Conservation (phyloP, 1,139 yeast genomes). For the Zygotorulaspora mrakii region DNA sequence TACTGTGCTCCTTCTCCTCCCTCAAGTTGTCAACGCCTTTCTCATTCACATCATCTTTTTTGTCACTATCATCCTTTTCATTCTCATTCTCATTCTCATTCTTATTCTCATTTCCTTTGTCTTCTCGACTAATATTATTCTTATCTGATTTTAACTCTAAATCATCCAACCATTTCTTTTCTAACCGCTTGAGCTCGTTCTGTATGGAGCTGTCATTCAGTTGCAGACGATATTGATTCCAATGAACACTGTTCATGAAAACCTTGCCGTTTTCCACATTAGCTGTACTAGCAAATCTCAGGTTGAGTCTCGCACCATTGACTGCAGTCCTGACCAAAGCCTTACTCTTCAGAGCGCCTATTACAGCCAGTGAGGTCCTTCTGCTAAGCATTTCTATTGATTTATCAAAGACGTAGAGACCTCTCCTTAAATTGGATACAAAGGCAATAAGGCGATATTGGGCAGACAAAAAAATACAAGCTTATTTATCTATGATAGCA, state of each 20-base stretch:
- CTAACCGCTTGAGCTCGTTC: conserved; percentile 19
- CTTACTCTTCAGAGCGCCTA: conserved; percentile 8
- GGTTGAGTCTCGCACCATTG: neutral
- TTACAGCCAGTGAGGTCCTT: conserved; percentile 11
- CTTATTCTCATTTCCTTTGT: neutral
- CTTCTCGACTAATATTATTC: conserved; percentile 5
- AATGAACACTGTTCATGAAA: conserved; percentile 14
- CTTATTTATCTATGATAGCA: too few species aligned
- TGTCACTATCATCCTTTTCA: conserved; percentile 10
- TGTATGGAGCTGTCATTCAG: conserved; percentile 13
- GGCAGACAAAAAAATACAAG: too few species aligned
- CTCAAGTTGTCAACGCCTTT: conserved; percentile 6
- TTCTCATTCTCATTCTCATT: conserved; percentile 8
- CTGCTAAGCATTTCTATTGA: conserved; percentile 8
- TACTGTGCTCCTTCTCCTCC: conserved; percentile 7
- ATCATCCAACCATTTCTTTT: conserved; percentile 18
- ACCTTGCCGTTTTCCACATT: conserved; percentile 2
- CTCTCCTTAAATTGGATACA: neutral
- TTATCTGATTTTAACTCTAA: conserved; percentile 6
- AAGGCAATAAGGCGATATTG: neutral
- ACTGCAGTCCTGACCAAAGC: neutral
- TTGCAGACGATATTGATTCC: conserved; percentile 21
- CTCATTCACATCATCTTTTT: conserved; percentile 14
- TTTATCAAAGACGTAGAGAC: neutral
- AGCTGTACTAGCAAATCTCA: conserved; percentile 15